Evolutionary conservation across 371 early-diverging fungal genomes (phyloP).

Genomic region (Apophysomyces elegans): DNA sequence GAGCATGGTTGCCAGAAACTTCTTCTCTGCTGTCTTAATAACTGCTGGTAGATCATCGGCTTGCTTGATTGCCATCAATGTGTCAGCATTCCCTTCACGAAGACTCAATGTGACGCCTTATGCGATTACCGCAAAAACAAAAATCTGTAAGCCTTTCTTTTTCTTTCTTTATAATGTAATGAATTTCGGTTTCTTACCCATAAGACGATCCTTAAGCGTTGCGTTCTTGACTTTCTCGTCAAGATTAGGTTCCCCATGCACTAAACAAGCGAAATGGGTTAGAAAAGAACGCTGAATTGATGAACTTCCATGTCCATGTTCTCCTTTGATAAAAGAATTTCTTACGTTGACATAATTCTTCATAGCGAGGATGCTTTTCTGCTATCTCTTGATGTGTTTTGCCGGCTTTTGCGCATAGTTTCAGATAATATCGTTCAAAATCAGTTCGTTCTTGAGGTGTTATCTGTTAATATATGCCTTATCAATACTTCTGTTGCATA

Average conservation of each 20-base stretch:
- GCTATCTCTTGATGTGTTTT: slow-evolving; percentile 42
- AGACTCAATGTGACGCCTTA: slow-evolving; percentile 22
- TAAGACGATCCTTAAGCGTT: slow-evolving; percentile 67
- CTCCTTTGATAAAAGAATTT: neutral
- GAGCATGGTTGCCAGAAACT: slow-evolving; percentile 52
- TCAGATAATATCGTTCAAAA: slow-evolving; percentile 79
- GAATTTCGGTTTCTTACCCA: slow-evolving; percentile 29
- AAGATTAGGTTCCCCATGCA: slow-evolving; percentile 62
- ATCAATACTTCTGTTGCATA: too few relatives aligned
- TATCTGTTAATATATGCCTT: slow-evolving; percentile 26
- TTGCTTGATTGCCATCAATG: slow-evolving; percentile 14
- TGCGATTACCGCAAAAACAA: neutral
- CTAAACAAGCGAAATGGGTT: slow-evolving; percentile 13
- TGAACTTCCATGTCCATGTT: neutral
- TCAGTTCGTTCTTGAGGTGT: slow-evolving; percentile 60
- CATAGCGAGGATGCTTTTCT: slow-evolving; percentile 59
- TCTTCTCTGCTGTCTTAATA: slow-evolving; percentile 45
- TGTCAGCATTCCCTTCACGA: neutral
- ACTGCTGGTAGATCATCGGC: slow-evolving; percentile 22
- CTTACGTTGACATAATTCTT: slow-evolving; percentile 56
- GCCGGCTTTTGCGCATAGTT: slow-evolving; percentile 46
- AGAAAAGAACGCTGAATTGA: neutral
- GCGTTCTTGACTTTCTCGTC: slow-evolving; percentile 29
- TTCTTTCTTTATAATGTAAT: neutral
- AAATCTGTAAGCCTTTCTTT: neutral